Percentiles rank a stretch among this genome's conserved stretches.
phyloP scores from a whole-genome alignment of 2,329 filamentous ascomycete genomes.

The Emmonsia crescens region DNA sequence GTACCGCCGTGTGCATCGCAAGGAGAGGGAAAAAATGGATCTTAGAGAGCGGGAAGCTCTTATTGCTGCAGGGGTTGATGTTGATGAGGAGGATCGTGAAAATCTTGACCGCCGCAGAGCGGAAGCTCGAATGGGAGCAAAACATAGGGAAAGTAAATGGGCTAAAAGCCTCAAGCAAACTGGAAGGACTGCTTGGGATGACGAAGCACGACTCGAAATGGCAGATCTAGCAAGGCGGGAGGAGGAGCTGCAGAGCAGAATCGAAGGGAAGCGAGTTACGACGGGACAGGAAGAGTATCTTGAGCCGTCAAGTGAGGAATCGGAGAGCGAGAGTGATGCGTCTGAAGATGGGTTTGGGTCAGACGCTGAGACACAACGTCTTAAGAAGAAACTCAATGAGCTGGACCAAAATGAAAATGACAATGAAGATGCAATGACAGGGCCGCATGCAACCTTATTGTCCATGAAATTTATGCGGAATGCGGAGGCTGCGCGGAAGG shows the following conservation, averaged over 20 bases:
- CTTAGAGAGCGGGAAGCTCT: conserved; percentile 48
- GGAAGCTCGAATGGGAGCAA: conserved; percentile 71
- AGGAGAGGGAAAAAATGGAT: conserved; percentile 53
- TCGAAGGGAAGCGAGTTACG: conserved; percentile 59
- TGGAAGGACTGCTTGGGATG: conserved; percentile 77
- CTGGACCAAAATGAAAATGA: conserved; percentile 40
- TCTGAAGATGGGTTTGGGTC: conserved; percentile 41
- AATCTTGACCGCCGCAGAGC: conserved; percentile 63
- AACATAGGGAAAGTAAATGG: conserved; percentile 85
- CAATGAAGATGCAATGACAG: conserved; percentile 23
- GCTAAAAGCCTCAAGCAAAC: conserved; percentile 72
- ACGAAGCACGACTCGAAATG: conserved; percentile 67
- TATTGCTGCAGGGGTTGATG: conserved; percentile 47
- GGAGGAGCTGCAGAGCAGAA: conserved; percentile 67
- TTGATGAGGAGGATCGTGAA: conserved; percentile 55
- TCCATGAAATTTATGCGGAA: conserved; percentile 92
- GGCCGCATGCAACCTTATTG: conserved; percentile 56
- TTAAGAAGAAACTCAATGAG: conserved; percentile 34
- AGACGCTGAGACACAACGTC: conserved; percentile 26
- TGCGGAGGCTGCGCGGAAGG: conserved; percentile 66
- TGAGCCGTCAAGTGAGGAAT: conserved; percentile 48
- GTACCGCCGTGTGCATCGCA: conserved; percentile 84
- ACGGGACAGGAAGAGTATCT: conserved; percentile 48
- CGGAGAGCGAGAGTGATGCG: conserved; percentile 47
- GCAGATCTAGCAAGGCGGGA: conserved; percentile 72